Evolutionary conservation across 2,329 filamentous ascomycete genomes (phyloP), one percentile per base, ranked within the genome.

Genomic region (Fusarium fujikuroi): DNA sequence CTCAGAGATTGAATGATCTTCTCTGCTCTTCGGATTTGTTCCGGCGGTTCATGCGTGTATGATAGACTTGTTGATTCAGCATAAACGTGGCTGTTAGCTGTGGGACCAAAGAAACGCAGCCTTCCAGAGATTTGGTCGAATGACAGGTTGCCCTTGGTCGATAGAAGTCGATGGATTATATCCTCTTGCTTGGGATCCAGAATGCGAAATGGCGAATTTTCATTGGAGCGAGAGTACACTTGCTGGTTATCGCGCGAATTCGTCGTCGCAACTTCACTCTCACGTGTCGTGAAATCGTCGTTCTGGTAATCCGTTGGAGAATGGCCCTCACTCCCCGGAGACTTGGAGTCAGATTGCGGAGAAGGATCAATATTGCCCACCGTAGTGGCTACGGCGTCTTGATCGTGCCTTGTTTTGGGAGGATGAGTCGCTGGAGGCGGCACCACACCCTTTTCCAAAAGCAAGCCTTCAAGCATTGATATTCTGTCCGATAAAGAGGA

Each of bases 401-500:
- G 77, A 42, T 85, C 84, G 53, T 84, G 83, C 56, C 83, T 80
- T 28, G 86, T 88, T 73, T 87, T 88, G 12, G 87, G 87, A 30
- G 87, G 87, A 70, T 89, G 86, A 42, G 83, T 81, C 19, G 86
- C 85, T 19, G 86, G 85, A 15, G 87, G 87, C 28, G 85, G 83
- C 4, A 83, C 81, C 23, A 86, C 82, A 56, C 87, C 87, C 39
- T 83, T 83, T 43, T 88, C 85, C 63, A 83, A 76, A 8, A 89
- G 82, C 84, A 89, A 83, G 21, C 79, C 79, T 79, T 89, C 87
- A 2, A 89, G 81, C 67, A 89, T 72, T 12, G 83, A 80, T 47
- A 89, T 87, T 9, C 87, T 83, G 30, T 87, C 86, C n/a, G 87
- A 87, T 16, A 89, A 80, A 3, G 87, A 89, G 44, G 85, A 86